Evolutionary conservation across 352 stramenopile species (phyloP).

Genomic region (Phytophthora litchii): DNA sequence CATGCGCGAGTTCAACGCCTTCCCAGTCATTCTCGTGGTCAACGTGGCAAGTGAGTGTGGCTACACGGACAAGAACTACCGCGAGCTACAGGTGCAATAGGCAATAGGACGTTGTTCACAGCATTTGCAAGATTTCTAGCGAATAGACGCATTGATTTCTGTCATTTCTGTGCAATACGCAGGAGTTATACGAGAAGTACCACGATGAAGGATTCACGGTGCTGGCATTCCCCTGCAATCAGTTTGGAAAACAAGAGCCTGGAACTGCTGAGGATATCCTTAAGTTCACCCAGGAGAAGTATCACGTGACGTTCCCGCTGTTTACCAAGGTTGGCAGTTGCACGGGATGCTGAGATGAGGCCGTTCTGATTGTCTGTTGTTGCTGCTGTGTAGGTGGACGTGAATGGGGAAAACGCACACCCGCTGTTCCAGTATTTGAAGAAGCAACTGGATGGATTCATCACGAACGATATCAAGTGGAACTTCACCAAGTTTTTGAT

Average conservation of each 20-base stretch:
- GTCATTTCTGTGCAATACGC: not conserved
- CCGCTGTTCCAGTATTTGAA: conserved; percentile 94
- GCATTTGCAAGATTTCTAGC: conserved; percentile 1
- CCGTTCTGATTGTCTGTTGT: not conserved
- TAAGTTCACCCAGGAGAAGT: conserved; percentile 74
- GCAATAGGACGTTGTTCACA: not conserved
- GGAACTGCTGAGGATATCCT: conserved; percentile 71
- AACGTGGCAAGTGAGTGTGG: conserved; percentile 84
- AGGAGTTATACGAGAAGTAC: conserved; percentile 83
- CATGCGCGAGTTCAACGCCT: conserved; percentile 55
- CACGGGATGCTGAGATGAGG: not conserved
- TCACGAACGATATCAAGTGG: conserved; percentile 87
- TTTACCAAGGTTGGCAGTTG: conserved; percentile 74
- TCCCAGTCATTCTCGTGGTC: conserved; percentile 77
- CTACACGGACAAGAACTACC: conserved; percentile 86
- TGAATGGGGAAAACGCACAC: conserved; percentile 91
- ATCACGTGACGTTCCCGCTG: conserved; percentile 83
- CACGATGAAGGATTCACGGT: conserved; percentile 81
- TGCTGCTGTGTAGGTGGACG: conserved; percentile 78
- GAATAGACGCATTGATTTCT: not conserved
- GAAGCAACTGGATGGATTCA: conserved; percentile 55
- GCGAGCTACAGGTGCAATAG: conserved; percentile 59
- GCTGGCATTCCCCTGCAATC: conserved; percentile 96
- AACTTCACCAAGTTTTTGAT: conserved; percentile 92
- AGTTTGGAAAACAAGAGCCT: conserved; percentile 94